Percentiles rank a stretch among this genome's conserved stretches.
These are phyloP conservation scores for Vitis riparia DNA, from an alignment of 164 flowering plant genomes.

Conservation along the genomic window DNA sequence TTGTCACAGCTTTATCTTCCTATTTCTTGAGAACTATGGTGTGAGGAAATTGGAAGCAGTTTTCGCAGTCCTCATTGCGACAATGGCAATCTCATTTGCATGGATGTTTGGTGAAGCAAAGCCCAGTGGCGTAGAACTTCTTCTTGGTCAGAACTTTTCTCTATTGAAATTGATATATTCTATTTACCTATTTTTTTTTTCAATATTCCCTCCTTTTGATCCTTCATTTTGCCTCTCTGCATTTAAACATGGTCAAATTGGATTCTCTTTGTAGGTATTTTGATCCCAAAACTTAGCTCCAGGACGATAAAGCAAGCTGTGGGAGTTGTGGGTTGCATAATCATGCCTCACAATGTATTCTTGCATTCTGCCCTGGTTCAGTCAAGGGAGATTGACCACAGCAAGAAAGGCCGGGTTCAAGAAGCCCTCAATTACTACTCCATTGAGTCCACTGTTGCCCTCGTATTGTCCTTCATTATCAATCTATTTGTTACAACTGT, in stretches of 20 bases:
- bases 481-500: conserved; percentile 69
- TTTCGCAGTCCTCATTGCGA: conserved; percentile 63
- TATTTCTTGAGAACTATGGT: conserved; percentile 74
- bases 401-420: conserved; percentile 47
- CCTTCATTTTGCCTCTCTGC: not conserved
- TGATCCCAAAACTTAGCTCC: conserved; percentile 66
- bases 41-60: conserved; percentile 73
- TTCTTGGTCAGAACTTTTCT: conserved; percentile 39
- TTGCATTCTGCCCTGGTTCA: conserved; percentile 77
- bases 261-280: conserved; percentile 36
- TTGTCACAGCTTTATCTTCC: conserved; percentile 55
- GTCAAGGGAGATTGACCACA: conserved; percentile 55
- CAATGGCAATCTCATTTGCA: conserved; percentile 69
- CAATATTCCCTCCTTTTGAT: not conserved
- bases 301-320: conserved; percentile 67
- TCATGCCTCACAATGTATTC: conserved; percentile 77
- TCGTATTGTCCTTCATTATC: conserved; percentile 54
- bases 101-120: conserved; percentile 77
- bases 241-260: not conserved
- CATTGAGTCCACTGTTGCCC: conserved; percentile 62
- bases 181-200: not conserved
- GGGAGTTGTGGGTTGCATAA: conserved; percentile 71
- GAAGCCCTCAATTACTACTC: conserved; percentile 69
- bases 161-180: not conserved
- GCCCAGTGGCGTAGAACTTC: conserved; percentile 56